phyloP scores from a whole-genome alignment of 2,329 filamentous ascomycete species.

The Dactylonectria estremocensis region DNA sequence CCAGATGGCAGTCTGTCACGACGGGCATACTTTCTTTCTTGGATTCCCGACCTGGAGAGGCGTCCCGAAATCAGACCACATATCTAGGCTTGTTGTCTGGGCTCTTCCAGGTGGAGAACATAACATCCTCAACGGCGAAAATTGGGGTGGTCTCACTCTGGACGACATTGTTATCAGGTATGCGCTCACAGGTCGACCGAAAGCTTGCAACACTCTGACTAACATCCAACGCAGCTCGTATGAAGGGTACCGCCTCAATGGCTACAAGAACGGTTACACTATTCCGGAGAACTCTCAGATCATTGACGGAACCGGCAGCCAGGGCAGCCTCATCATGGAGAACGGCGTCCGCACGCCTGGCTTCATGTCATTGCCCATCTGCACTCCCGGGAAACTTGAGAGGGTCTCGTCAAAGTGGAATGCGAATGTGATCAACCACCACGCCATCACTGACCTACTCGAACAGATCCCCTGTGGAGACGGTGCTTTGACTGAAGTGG shows the following conservation, averaged over 20 bases:
- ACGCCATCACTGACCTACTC: neutral
- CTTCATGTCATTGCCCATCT: neutral
- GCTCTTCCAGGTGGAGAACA: conserved; percentile 4
- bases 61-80: too few species aligned
- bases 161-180: conserved; percentile 14
- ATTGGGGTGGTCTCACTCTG: conserved; percentile 7
- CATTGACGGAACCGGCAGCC: neutral
- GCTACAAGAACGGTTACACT: neutral
- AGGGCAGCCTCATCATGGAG: neutral
- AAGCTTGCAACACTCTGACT: neutral
- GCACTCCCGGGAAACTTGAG: neutral
- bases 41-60: conserved; percentile 8
- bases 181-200: neutral
- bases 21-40: conserved; percentile 9
- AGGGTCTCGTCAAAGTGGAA: neutral
- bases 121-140: neutral
- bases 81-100: neutral
- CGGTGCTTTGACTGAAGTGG: neutral
- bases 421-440: neutral
- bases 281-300: neutral
- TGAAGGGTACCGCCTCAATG: conserved; percentile 7
- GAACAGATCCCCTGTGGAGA: neutral
- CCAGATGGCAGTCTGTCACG: conserved; percentile 7
- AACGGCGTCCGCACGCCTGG: conserved; percentile 2
- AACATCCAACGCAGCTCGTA: neutral